Base-by-base conservation (phyloP, 176 grass and related monocot species). In the Olyra latifolia region DNA sequence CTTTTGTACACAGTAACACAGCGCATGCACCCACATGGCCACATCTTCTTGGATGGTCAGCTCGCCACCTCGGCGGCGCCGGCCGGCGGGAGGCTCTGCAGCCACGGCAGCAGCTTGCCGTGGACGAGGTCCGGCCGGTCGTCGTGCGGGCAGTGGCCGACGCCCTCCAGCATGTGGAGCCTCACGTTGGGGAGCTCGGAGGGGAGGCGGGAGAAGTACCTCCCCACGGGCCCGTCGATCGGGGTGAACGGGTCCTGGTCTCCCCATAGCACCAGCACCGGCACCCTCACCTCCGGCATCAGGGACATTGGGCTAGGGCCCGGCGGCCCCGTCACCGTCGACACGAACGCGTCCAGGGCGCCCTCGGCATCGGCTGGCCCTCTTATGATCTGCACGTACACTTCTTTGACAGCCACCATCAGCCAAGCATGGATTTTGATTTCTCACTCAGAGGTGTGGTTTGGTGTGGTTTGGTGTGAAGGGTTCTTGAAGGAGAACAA, bases 101-200 rank as follows among this genome's bases (percentile, higher is more conserved):
- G 73, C 91, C 94, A 97, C 11, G 90, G 96, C 16, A 99, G 90
- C 41, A 99, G 78, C 80, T 74, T 86, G n/a, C 69, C 75, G 38
- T 99, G 96, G 56, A 99, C 92, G 68, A 93, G 78, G 50, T 93
- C 90, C 45, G 92, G 92, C 1, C 90, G 83, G 76, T 99, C 92
- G 73, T 99, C 92, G 84, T 95, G 96, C 2, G 96, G 96, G 81
- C 88, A 99, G 78, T 99, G 96, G 42, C 92, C 92, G 11, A 92
- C 91, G 56, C 90, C 86, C 74, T 84, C 84, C 75, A 99, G 79
- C 79, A 93, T 82, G 78, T 85, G 9, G 25, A 99, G 85, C 56
- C 78, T 67, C 64, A 99, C 84, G 73, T 91, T 99, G 13, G 88
- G 25, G 40, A 91, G 72, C 41, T 91, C 66, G 0, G 88, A 66